Evolutionary conservation across 2,329 filamentous ascomycete genomes (phyloP).

Genomic region (Ustulina deusta): DNA sequence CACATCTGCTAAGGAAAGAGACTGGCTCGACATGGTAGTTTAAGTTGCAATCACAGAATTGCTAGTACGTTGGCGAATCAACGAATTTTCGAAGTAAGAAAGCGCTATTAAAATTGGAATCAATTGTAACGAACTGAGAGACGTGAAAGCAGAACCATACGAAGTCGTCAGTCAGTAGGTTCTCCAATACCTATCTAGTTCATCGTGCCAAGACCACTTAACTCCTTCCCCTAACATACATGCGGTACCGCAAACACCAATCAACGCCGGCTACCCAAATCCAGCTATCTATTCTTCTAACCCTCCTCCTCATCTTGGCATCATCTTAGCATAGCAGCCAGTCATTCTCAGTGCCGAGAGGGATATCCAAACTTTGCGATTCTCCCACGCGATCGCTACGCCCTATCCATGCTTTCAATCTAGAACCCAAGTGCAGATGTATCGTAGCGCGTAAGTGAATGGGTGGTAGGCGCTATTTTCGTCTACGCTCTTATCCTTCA

Average conservation of each 20-base stretch:
- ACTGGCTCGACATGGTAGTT: neutral
- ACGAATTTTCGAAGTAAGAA: too few species aligned
- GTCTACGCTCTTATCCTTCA: neutral
- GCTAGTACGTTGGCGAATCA: too few species aligned
- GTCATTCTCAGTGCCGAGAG: neutral
- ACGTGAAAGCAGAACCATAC: neutral
- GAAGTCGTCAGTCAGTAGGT: too few species aligned
- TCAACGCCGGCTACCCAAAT: neutral
- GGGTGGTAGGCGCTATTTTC: neutral
- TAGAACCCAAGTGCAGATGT: too few species aligned
- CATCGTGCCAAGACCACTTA: constrained; percentile 15
- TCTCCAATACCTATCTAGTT: neutral
- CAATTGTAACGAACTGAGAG: neutral
- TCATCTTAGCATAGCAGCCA: constrained; percentile 17
- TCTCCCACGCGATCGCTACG: neutral
- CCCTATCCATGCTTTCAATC: neutral
- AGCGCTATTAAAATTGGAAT: neutral
- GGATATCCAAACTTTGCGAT: neutral
- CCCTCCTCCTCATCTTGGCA: neutral
- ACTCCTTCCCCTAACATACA: neutral
- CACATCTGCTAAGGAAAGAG: too few species aligned
- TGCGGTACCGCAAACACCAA: neutral
- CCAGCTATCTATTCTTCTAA: neutral
- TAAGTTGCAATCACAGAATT: neutral
- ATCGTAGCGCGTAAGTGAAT: constrained; percentile 1